Evolutionary conservation across 2,329 filamentous ascomycete species (phyloP).

Genomic region (Elsinoe perseae): DNA sequence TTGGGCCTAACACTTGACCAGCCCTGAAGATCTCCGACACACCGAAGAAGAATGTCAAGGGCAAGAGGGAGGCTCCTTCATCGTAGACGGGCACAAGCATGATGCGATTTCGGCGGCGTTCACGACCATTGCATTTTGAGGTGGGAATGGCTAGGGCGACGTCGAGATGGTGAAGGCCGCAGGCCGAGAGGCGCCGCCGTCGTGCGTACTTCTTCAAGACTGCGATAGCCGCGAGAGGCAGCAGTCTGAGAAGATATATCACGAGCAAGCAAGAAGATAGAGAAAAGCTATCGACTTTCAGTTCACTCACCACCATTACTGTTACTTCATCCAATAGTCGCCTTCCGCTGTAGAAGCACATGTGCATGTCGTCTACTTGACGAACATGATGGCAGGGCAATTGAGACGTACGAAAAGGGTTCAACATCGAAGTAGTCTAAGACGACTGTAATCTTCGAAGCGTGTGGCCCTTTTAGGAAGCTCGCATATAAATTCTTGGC

Average conservation of each 20-base stretch:
- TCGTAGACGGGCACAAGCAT: neutral
- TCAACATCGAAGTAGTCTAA: neutral
- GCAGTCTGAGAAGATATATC: no score
- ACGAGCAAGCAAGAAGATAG: neutral
- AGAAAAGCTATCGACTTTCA: slow-evolving; percentile 1
- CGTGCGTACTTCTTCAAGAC: neutral
- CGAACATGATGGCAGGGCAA: neutral
- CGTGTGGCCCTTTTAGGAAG: neutral
- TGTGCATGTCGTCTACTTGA: neutral
- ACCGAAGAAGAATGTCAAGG: slow-evolving; percentile 56
- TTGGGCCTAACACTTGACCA: slow-evolving; percentile 27
- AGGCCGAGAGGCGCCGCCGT: neutral
- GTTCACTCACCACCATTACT: neutral
- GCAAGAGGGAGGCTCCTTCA: slow-evolving; percentile 34
- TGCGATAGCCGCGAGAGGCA: neutral
- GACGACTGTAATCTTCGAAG: neutral
- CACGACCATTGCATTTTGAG: slow-evolving; percentile 1
- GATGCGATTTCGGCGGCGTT: neutral
- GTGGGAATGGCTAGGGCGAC: neutral
- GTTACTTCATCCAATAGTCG: neutral
- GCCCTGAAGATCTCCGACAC: slow-evolving; percentile 53
- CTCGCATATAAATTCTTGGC: slow-evolving; percentile 12
- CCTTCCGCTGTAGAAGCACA: neutral
- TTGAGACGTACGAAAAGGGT: no score
- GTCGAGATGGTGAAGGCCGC: neutral